Conservation (phyloP, 2,329 filamentous ascomycete species). For the Fusarium sp. region DNA sequence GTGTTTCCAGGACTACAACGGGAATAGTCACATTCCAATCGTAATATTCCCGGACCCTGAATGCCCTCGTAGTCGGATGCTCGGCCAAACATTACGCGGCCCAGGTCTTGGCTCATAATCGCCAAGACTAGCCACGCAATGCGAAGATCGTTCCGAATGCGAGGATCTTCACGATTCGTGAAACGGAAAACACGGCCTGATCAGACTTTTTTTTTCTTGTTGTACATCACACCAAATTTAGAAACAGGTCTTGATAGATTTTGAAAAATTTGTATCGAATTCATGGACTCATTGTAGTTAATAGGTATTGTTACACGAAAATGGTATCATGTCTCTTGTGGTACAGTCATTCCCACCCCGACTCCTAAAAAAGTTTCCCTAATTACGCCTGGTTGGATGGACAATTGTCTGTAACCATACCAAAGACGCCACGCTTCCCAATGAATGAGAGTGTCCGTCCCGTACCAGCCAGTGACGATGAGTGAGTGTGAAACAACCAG, state of each 20-base stretch:
- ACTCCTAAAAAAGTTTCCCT: not conserved
- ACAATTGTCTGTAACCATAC: conserved; percentile 17
- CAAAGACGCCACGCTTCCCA: conserved; percentile 33
- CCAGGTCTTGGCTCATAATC: conserved; percentile 25
- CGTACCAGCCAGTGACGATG: conserved; percentile 42
- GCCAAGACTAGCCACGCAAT: conserved; percentile 18
- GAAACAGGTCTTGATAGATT: not conserved
- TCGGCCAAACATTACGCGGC: conserved; percentile 17
- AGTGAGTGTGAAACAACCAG: conserved; percentile 12
- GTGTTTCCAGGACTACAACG: not conserved
- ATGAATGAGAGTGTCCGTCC: conserved; percentile 30
- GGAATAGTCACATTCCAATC: not conserved
- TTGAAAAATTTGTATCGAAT: not conserved
- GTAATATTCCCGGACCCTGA: not conserved
- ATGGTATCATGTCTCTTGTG: conserved; percentile 24
- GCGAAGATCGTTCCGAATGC: conserved; percentile 1
- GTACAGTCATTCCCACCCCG: conserved; percentile 19
- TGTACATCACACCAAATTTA: conserved; percentile 3
- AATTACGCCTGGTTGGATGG: conserved; percentile 6
- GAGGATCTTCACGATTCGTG: not conserved
- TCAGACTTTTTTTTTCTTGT: not conserved
- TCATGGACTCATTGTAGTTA: conserved; percentile 37
- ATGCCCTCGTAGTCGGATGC: conserved; percentile 5
- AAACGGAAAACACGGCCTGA: not conserved
- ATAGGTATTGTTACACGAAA: conserved; percentile 25